Base-by-base conservation (phyloP, 306 rosid genomes). In the Vachellia collinsii region DNA sequence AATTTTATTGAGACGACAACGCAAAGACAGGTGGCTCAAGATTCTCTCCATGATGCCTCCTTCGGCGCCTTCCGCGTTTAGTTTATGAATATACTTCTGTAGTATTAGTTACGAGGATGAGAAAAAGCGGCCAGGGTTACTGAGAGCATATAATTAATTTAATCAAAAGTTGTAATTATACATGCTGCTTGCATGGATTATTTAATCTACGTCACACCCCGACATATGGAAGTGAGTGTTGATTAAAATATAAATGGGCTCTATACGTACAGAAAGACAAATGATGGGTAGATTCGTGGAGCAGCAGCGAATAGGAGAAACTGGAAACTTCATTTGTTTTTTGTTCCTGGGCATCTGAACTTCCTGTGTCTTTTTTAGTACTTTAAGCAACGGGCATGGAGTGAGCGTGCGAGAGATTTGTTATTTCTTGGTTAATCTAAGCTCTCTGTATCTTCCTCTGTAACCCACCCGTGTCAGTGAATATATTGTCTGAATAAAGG, bases 191-290 rank as follows among this genome's bases (percentile, higher is more conserved):
- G 87, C 80, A 77, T 83, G 81, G 64, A 71, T 86, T 81, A 77
- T 85, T 83, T 75, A 71, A 81, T 58, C 73, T 53, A 73, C 37
- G 78, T 81, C 72, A 65, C 75, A 62, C 72, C 87, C 82, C 82
- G 83, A 76, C 83, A 88, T 77, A 67, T 86, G 88, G 89, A 86
- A 86, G 83, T 89, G 85, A 82, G 81, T 77, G 81, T 56, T 72
- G 53, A 73, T 70, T 83, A 85, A 80, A 77, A 64, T 80, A 69
- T 80, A 83, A 67, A 47, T 20, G 19, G 12, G 70, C 8, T 39
- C 41, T 70, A 13, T 14, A 70, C 58, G 39, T 46, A 47, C 74
- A 72, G 44, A 29, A 38, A 43, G 86, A 85, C 82, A 81, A 79
- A 59, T 34, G 76, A 81, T 44, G 56, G 78, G 84, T 79, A 80